Evolutionary conservation across 352 stramenopile genomes (phyloP).

Genomic region (Phytophthora tubulina): DNA sequence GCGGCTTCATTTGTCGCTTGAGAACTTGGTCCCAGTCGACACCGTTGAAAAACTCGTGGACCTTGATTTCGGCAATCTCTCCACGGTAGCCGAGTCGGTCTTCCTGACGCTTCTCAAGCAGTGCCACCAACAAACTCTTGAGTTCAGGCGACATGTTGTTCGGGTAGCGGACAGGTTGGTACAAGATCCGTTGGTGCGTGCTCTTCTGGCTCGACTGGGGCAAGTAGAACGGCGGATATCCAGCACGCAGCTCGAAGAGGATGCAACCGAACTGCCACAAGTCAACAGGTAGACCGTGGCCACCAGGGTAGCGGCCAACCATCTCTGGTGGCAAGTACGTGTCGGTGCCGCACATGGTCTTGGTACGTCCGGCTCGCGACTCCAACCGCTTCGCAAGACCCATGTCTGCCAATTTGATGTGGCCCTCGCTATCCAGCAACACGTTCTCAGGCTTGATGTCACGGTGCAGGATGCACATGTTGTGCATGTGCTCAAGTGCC

Average conservation of each 20-base stretch:
- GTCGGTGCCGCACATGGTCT: constrained; percentile 92
- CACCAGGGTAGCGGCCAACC: constrained; percentile 72
- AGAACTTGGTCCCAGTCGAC: constrained; percentile 84
- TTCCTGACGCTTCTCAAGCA: constrained; percentile 88
- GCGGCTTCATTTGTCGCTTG: constrained; percentile 66
- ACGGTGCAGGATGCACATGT: constrained; percentile 93
- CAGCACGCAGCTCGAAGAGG: constrained; percentile 93
- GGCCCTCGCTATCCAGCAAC: constrained; percentile 85
- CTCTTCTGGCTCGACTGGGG: constrained; percentile 90
- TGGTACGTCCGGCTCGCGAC: constrained; percentile 73
- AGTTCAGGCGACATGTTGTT: constrained; percentile 85
- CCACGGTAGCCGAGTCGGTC: constrained; percentile 73
- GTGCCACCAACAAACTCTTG: constrained; percentile 68
- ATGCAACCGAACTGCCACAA: constrained; percentile 95
- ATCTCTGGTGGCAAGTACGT: constrained; percentile 93
- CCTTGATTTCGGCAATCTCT: constrained; percentile 72
- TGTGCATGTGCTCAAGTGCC: constrained; percentile 91
- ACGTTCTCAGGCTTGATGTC: constrained; percentile 96
- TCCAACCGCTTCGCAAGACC: constrained; percentile 91
- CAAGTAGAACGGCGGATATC: constrained; percentile 94
- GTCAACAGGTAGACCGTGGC: constrained; percentile 92
- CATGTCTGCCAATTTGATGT: constrained; percentile 94
- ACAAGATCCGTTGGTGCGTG: constrained; percentile 93
- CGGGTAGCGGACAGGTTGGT: constrained; percentile 87
- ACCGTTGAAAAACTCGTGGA: constrained; percentile 81